Percentiles rank a stretch among this genome's conserved stretches.
These are phyloP conservation scores for Talaromyces sp. DNA, from an alignment of 2,329 filamentous ascomycete genomes.

Conservation along the genomic window DNA sequence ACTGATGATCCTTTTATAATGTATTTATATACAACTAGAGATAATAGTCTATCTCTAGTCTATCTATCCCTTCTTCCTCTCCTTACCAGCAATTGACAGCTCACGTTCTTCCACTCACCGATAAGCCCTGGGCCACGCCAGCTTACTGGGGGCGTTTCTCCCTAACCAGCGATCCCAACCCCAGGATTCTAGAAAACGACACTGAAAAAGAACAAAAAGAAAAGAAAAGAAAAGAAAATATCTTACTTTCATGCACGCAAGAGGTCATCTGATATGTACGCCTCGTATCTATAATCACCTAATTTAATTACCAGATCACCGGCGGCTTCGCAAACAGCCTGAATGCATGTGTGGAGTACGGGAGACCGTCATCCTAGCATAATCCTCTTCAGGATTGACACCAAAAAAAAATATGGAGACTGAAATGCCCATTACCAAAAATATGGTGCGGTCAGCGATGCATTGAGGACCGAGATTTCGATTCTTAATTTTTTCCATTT, in stretches of 20 bases:
- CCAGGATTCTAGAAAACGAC: neutral
- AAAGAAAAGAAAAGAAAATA: neutral
- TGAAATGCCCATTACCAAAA: constrained; percentile 14
- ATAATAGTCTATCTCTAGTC: too few relatives aligned
- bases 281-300: constrained; percentile 4
- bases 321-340: constrained; percentile 14
- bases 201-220: neutral
- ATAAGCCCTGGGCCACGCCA: neutral
- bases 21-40: too few relatives aligned
- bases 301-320: neutral
- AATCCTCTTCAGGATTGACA: too few relatives aligned
- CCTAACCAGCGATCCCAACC: neutral
- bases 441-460: constrained; percentile 17
- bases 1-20: too few relatives aligned
- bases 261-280: constrained; percentile 21
- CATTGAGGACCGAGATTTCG: constrained; percentile 7
- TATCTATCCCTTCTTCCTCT: too few relatives aligned
- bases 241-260: neutral
- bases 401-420: constrained; percentile 7
- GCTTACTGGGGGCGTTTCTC: constrained; percentile 1
- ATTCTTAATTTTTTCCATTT: too few relatives aligned
- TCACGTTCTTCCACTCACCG: too few relatives aligned
- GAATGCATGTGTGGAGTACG: constrained; percentile 16
- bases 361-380: constrained; percentile 1
- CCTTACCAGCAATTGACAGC: too few relatives aligned